Percentiles rank a stretch among this genome's conserved stretches.
phyloP scores from a whole-genome alignment of 2,329 filamentous ascomycete genomes.

The Fusarium torreyae region DNA sequence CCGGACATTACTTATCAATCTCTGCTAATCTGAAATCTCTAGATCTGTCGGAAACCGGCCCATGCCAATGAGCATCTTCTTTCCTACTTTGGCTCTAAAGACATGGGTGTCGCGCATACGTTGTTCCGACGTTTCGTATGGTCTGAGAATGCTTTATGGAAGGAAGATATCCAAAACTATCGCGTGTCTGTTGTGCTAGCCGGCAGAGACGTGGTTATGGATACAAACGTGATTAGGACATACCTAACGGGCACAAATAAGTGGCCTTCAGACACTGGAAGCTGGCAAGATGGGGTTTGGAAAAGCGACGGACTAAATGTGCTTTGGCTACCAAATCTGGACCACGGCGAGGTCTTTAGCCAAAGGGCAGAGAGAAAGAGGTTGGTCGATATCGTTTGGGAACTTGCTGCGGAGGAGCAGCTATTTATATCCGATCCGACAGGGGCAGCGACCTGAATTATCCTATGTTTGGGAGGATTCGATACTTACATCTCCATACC shows the following conservation, averaged over 20 bases:
- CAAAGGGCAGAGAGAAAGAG: constrained; percentile 50
- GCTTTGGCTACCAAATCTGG: constrained; percentile 67
- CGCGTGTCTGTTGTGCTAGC: constrained; percentile 65
- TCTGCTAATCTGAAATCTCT: neutral
- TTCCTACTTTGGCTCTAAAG: constrained; percentile 72
- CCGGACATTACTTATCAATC: too few species aligned
- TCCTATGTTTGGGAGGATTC: too few species aligned
- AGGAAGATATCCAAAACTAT: constrained; percentile 63
- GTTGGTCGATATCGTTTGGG: constrained; percentile 52
- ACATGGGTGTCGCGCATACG: constrained; percentile 72
- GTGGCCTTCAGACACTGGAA: constrained; percentile 31
- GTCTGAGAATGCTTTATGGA: constrained; percentile 73
- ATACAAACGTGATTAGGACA: constrained; percentile 65
- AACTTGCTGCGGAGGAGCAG: neutral
- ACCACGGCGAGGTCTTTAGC: constrained; percentile 71
- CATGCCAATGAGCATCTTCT: constrained; percentile 71
- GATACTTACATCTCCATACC: too few species aligned
- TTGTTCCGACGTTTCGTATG: constrained; percentile 73
- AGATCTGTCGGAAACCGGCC: constrained; percentile 59
- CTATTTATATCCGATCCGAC: too few species aligned
- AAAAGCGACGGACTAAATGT: constrained; percentile 62
- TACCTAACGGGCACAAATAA: constrained; percentile 62
- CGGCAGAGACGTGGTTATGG: constrained; percentile 68
- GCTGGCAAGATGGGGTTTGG: constrained; percentile 31
- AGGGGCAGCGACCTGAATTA: too few species aligned